phyloP scores from a whole-genome alignment of 768 basidiomycete species.

The Tulasnella calospora region DNA sequence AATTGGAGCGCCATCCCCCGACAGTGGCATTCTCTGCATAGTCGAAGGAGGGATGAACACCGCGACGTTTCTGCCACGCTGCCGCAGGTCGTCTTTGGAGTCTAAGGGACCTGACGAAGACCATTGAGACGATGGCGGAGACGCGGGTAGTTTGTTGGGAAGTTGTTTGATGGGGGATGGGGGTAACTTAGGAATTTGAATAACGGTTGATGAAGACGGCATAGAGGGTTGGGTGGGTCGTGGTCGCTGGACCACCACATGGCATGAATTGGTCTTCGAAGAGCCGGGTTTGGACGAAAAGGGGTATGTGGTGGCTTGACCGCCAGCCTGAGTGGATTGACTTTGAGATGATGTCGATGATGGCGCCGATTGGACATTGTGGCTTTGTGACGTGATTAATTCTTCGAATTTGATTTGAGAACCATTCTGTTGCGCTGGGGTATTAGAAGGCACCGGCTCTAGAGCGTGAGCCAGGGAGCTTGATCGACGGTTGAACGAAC shows the following conservation, averaged over 20 bases:
- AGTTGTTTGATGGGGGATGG: not conserved
- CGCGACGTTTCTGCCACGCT: not conserved
- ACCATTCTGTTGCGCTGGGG: not conserved
- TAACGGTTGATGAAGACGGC: not conserved
- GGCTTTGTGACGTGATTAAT: not conserved
- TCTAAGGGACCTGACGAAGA: not conserved
- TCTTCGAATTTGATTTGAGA: not conserved
- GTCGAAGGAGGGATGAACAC: not conserved
- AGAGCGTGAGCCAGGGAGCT: not conserved
- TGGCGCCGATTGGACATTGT: not conserved
- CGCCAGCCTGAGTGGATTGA: not conserved
- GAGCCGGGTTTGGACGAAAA: not conserved
- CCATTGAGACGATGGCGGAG: not conserved
- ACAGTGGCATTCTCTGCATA: not conserved
- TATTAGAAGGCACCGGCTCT: not conserved
- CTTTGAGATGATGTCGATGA: not conserved
- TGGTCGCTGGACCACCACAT: not conserved
- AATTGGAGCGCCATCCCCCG: not conserved
- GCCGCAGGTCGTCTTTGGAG: not conserved
- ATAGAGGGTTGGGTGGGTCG: not conserved
- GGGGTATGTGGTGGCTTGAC: not conserved
- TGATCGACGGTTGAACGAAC: not conserved
- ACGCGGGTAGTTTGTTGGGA: not conserved
- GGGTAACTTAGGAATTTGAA: slow-evolving; percentile 10
- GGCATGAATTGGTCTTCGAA: not conserved